Percentiles rank a stretch among this genome's conserved stretches.
These are phyloP conservation scores for Hirschfeldia incana DNA, from an alignment of 345 rosid species.

Conservation along the genomic window DNA sequence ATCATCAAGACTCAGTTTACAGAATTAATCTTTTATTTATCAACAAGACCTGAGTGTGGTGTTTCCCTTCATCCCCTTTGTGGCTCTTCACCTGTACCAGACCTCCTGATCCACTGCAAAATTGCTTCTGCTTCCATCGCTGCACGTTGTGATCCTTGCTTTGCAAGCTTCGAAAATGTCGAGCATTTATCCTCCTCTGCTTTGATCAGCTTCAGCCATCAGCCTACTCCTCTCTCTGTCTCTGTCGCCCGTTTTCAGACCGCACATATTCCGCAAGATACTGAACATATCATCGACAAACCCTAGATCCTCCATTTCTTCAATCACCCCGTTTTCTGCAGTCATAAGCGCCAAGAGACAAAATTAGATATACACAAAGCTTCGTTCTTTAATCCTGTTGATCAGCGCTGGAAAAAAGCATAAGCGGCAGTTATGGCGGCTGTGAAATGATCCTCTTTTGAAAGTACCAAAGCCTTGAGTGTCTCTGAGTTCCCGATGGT, in stretches of 20 bases:
- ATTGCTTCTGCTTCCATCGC: conserved; percentile 50
- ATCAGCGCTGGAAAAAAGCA: neutral
- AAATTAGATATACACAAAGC: neutral
- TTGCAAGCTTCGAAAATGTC: conserved; percentile 44
- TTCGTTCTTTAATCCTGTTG: neutral
- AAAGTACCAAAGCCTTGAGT: neutral
- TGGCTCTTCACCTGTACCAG: conserved; percentile 16
- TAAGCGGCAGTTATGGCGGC: neutral
- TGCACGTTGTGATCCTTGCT: conserved; percentile 47
- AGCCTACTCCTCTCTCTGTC: neutral
- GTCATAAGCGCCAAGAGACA: neutral
- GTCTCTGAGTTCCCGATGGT: neutral
- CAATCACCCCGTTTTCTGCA: neutral
- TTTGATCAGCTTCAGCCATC: conserved; percentile 26
- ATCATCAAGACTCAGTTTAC: neutral
- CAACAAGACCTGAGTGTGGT: conserved; percentile 9
- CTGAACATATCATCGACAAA: neutral
- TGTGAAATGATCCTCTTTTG: neutral
- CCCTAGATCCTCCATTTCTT: neutral
- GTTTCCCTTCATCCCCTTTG: conserved; percentile 26
- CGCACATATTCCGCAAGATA: neutral
- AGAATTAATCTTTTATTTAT: conserved; percentile 6
- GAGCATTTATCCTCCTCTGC: conserved; percentile 41
- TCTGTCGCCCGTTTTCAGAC: neutral
- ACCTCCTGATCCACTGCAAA: conserved; percentile 41